These are phyloP conservation scores for Chenopodium formosanum DNA, from an alignment of 148 eudicot genomes.

Conservation along the genomic window DNA sequence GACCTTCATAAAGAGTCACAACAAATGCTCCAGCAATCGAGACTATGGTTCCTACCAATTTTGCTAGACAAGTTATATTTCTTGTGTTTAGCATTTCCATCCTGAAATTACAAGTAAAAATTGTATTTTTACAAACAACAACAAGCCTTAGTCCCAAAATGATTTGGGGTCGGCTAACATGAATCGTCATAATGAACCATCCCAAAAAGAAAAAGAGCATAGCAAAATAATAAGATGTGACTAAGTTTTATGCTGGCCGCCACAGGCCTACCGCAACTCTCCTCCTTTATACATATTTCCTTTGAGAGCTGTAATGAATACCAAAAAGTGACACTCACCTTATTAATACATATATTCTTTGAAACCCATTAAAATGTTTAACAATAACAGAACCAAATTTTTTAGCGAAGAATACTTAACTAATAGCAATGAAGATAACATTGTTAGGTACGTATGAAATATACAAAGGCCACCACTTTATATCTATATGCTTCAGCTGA, in stretches of 20 bases:
- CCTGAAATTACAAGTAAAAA: constrained; percentile 30
- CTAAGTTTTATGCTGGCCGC: too few relatives aligned
- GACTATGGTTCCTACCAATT: constrained; percentile 43
- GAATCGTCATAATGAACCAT: too few relatives aligned
- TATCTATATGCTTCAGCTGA: not conserved
- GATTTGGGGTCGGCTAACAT: too few relatives aligned
- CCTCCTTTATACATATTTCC: too few relatives aligned
- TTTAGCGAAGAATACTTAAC: not conserved
- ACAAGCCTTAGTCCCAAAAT: too few relatives aligned
- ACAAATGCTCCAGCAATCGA: constrained; percentile 49
- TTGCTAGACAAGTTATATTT: constrained; percentile 33
- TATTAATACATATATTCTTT: not conserved
- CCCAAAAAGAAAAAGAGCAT: too few relatives aligned
- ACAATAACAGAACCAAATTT: not conserved
- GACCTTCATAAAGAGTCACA: constrained; percentile 52
- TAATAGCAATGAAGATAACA: not conserved
- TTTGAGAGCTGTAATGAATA: too few relatives aligned
- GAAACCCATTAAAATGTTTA: not conserved
- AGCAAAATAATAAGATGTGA: too few relatives aligned
- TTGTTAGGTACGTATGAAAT: not conserved
- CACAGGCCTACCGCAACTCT: too few relatives aligned
- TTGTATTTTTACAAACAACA: not conserved
- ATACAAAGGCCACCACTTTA: not conserved
- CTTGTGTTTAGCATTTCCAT: constrained; percentile 47
- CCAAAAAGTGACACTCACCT: too few relatives aligned